Base-by-base conservation (phyloP, 192 early-diverging fungal species). In the Coemansia furcata region DNA sequence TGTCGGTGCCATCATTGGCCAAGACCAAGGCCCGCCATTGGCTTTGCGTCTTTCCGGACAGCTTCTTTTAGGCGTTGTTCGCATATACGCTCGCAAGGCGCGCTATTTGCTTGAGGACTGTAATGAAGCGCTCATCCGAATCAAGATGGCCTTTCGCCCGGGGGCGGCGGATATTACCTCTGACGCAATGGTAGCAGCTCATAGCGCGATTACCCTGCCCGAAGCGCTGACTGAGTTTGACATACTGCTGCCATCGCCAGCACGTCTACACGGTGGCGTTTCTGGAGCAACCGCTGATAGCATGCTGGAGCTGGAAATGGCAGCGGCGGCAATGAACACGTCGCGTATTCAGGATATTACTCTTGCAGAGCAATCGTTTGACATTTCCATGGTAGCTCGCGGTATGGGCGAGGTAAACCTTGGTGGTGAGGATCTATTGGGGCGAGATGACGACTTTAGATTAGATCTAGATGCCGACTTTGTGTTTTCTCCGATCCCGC, bases 31-130 rank as follows among this genome's bases (percentile, higher is more conserved):
- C 4, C 89, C 92, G 15, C 93, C 95, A 30, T 89, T 97, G 78
- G 95, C 97, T 2, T 77, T 99, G 43, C 92, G 97, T 63, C 86
- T 98, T 29, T 95, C 97, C 6, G 98, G 97, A 0, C 98, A 99
- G 76, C 85, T 99, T 38, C 86, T 99, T 52, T 84, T 99, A 7
- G 98, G 98, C 42, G 95, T 99, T 2, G 90, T 91, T 1, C 87
- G 91, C 38, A 98, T 99, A 67, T 98, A 95, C 83, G 96, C 97
- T 4, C 87, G 95, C 35, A 99, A 99, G 78, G 91, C 98, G 1
- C 90, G 89, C 46, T 99, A 99, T 69, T 82, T 99, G 44, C 85
- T 99, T 4, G 96, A 99, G 68, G 98, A 99, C 74, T 98, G 97
- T 72, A 93, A 92, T 72, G 97, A 98, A 57, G 96, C 98, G 1